Conservation (phyloP, 345 rosid genomes). For the Rhodamnia argentea region DNA sequence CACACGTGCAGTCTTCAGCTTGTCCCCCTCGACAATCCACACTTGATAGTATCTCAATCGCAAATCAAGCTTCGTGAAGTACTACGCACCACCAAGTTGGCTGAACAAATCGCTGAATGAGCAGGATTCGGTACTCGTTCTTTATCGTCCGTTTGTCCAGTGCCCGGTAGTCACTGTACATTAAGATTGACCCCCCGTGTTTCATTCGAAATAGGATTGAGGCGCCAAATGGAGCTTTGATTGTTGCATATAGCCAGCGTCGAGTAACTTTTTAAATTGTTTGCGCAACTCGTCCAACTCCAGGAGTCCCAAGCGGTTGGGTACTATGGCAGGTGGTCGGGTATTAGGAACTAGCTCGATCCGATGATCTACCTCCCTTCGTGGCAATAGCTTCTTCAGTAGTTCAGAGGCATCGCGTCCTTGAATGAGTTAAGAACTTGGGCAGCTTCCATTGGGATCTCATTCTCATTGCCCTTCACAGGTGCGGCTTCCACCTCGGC, state of each 20-base stretch:
- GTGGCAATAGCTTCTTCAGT: neutral
- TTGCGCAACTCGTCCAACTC: neutral
- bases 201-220: neutral
- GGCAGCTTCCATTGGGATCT: neutral
- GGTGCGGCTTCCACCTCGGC: neutral
- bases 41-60: neutral
- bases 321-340: neutral
- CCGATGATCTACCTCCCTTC: neutral
- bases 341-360: neutral
- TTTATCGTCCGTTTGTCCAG: neutral
- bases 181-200: neutral
- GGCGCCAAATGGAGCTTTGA: neutral
- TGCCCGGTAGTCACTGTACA: neutral
- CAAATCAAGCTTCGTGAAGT: neutral
- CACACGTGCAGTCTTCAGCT: neutral
- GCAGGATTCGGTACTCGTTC: neutral
- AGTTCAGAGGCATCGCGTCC: neutral
- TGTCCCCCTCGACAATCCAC: neutral
- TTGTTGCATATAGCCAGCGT: neutral
- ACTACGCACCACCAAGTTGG: neutral
- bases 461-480: neutral
- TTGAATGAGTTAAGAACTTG: neutral
- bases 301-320: neutral
- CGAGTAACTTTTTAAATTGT: neutral
- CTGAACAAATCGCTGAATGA: neutral